Evolutionary conservation across 345 rosid genomes (phyloP).

Genomic region (Rhodomyrtus tomentosa): DNA sequence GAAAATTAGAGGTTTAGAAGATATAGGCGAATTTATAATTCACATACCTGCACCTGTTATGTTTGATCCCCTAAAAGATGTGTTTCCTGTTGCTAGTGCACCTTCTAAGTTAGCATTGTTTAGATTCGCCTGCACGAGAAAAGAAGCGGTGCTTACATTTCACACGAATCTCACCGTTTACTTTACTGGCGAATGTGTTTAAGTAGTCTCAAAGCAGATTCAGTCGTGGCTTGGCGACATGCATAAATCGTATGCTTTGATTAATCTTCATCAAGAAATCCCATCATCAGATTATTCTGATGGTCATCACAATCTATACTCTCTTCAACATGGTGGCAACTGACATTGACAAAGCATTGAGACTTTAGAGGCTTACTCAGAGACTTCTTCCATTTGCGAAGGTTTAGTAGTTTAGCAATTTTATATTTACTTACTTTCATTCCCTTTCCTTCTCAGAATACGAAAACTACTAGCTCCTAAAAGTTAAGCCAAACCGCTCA

Average conservation of each 20-base stretch:
- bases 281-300: neutral
- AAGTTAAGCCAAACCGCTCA: neutral
- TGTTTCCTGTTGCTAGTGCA: conserved; percentile 78
- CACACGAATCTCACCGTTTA: neutral
- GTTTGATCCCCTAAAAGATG: conserved; percentile 88
- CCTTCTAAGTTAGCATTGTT: conserved; percentile 94
- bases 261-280: neutral
- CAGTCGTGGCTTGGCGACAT: neutral
- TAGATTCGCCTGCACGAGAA: conserved; percentile 54
- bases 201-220: neutral
- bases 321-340: neutral
- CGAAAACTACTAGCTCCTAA: neutral
- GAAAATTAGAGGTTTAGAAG: neutral
- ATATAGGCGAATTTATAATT: neutral
- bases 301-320: neutral
- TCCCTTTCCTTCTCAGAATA: neutral
- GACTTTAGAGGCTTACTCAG: neutral
- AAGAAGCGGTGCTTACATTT: neutral
- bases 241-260: neutral
- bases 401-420: neutral
- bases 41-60: conserved; percentile 75
- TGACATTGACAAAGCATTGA: neutral
- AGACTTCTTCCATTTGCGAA: neutral
- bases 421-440: neutral
- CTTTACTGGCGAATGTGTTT: neutral